A percentile compares a stretch with the other conserved stretches of the same genome.
Conservation (phyloP, 1,284 basidiomycete species). For the Cutaneotrichosporon arboriforme region DNA sequence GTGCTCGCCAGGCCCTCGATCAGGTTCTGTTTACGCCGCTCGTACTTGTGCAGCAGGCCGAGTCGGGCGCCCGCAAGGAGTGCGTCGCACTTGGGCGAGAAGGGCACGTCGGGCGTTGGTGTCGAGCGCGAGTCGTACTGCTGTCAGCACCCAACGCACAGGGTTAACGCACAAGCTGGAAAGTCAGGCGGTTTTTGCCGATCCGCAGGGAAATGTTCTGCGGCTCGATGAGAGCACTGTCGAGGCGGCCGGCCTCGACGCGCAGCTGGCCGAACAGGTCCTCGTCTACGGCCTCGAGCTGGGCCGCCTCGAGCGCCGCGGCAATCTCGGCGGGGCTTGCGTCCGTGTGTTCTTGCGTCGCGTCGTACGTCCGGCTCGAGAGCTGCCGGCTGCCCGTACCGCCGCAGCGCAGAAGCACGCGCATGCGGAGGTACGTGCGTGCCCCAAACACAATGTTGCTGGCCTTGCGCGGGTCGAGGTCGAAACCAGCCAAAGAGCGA, state of each 20-base stretch:
- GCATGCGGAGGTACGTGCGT: slow-evolving; percentile 27
- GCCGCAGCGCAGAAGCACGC: slow-evolving; percentile 18
- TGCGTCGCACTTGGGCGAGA: slow-evolving; percentile 29
- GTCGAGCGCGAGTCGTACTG: slow-evolving; percentile 31
- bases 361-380: slow-evolving; percentile 8
- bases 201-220: slow-evolving; percentile 18
- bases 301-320: slow-evolving; percentile 32
- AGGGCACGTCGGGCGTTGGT: neutral
- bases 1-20: slow-evolving; percentile 2
- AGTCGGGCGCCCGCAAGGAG: slow-evolving; percentile 28
- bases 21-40: slow-evolving; percentile 29
- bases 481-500: slow-evolving; percentile 41
- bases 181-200: slow-evolving; percentile 27
- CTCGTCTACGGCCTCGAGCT: slow-evolving; percentile 45
- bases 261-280: slow-evolving; percentile 42
- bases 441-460: slow-evolving; percentile 32
- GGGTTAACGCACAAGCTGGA: slow-evolving; percentile 27
- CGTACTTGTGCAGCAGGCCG: slow-evolving; percentile 29
- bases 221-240: slow-evolving; percentile 20
- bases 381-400: neutral
- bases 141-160: neutral
- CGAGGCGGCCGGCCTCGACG: slow-evolving; percentile 21
- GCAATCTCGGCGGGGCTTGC: slow-evolving; percentile 12
- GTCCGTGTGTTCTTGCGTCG: slow-evolving; percentile 2
- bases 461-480: slow-evolving; percentile 36